Base-by-base conservation (phyloP, 1,284 basidiomycete species). In the Sporisorium sorghi region DNA sequence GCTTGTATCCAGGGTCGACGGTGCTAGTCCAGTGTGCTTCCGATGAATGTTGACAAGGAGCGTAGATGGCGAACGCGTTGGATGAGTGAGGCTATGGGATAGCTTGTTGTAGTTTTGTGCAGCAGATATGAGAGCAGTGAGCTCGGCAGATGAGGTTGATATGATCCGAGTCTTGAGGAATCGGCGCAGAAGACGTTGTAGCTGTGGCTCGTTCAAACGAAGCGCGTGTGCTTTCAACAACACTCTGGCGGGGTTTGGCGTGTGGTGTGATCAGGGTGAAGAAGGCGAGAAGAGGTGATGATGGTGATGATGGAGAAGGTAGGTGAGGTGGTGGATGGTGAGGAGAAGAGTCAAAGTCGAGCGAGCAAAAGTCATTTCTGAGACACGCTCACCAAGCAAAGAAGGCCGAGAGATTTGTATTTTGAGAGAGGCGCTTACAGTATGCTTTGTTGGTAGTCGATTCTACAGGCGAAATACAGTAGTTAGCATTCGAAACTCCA, bases 391-490 rank as follows among this genome's bases (percentile, higher is more conserved):
- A 42, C 54, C 33, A 35, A 40, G 49, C 26, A 47, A 12, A 43
- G n/a, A 17, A 39, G 37, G 14, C 15, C 5, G 21, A 23, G 26
- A 12, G 35, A 30, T 37, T 19, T 5, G 32, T 23, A 19, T 32
- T 35, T 49, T n/a, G n/a, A n/a, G n/a, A n/a, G n/a, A n/a, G n/a
- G 37, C 37, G 2, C 26, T n/a, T 52, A n/a, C n/a, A n/a, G n/a
- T n/a, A 69, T 69, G 66, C 66, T 59, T 58, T 58, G 60, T 69
- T 69, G 66, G 66, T 69, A 60, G 66, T 55, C 60, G 59, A 64
- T 52, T 70, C 61, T 64, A 63, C 60, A 44, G 24, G 43, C 24
- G 17, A 46, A 37, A n/a, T n/a, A 37, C n/a, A n/a, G n/a, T n/a
- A n/a, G n/a, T n/a, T n/a, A n/a, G 35, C 17, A 37, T n/a, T 37